A percentile compares a stretch with the other conserved stretches of the same genome.
Conservation (phyloP, 495 filamentous ascomycete species). For the Neurospora tetrasperma region DNA sequence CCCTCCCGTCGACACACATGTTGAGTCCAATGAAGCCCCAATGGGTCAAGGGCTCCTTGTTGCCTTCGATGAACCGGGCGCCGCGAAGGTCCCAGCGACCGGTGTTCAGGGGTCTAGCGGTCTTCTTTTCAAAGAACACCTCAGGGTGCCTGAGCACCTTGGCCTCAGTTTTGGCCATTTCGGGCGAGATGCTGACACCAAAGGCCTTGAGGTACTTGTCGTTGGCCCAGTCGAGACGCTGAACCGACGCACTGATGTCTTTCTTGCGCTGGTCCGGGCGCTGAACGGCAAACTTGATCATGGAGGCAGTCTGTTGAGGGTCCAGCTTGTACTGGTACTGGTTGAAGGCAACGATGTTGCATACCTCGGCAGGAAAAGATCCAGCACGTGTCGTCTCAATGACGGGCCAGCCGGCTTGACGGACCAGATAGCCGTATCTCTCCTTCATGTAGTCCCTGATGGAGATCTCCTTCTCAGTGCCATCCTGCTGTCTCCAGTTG, state of each 20-base stretch:
- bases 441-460: slow-evolving; percentile 58
- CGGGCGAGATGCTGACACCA: slow-evolving; percentile 52
- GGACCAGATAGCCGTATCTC: slow-evolving; percentile 48
- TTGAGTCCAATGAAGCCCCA: slow-evolving; percentile 53
- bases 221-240: slow-evolving; percentile 52
- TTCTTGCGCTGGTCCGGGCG: slow-evolving; percentile 51
- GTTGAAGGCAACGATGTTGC: slow-evolving; percentile 48
- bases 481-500: slow-evolving; percentile 41
- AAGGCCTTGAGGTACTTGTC: slow-evolving; percentile 61
- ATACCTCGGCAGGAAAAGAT: slow-evolving; percentile 69
- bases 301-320: slow-evolving; percentile 55
- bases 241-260: slow-evolving; percentile 52
- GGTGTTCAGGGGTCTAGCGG: slow-evolving; percentile 39
- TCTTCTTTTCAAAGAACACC: slow-evolving; percentile 49
- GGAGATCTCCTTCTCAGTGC: slow-evolving; percentile 31
- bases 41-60: slow-evolving; percentile 45
- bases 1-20: slow-evolving; percentile 20
- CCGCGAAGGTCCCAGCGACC: slow-evolving; percentile 84
- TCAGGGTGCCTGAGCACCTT: slow-evolving; percentile 62
- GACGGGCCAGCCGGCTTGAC: slow-evolving; percentile 46
- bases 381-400: slow-evolving; percentile 58
- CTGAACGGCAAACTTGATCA: slow-evolving; percentile 78
- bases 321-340: slow-evolving; percentile 72
- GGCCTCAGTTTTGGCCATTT: slow-evolving; percentile 55
- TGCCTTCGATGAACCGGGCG: slow-evolving; percentile 58